Evolutionary conservation across 805 yeast genomes (phyloP).

Genomic region (Kazachstania martiniae): DNA sequence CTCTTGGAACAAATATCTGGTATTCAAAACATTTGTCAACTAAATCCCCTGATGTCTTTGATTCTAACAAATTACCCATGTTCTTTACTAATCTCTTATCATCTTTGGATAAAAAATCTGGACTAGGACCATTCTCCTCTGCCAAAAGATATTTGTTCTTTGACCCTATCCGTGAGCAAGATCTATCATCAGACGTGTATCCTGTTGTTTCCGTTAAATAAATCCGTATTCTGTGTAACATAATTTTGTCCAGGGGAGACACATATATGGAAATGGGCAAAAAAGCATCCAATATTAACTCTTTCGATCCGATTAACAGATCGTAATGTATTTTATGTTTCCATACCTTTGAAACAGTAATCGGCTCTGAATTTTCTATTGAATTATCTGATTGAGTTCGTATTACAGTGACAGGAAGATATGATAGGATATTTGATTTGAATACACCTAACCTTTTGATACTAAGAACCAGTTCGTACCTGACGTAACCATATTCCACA

Average conservation of each 20-base stretch:
- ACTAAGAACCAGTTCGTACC: conserved; percentile 54
- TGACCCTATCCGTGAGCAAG: conserved; percentile 86
- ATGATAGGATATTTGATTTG: conserved; percentile 52
- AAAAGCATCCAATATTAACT: conserved; percentile 68
- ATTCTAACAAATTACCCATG: conserved; percentile 29
- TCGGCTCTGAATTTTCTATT: conserved; percentile 84
- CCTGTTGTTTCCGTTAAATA: conserved; percentile 81
- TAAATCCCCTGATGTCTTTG: conserved; percentile 40
- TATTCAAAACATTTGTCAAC: conserved; percentile 73
- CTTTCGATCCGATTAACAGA: conserved; percentile 78
- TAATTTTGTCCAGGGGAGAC: conserved; percentile 75
- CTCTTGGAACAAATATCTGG: conserved; percentile 68
- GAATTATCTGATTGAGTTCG: conserved; percentile 68
- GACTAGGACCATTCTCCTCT: conserved; percentile 59
- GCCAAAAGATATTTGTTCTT: conserved; percentile 62
- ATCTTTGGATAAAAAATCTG: conserved; percentile 16
- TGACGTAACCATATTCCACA: conserved; percentile 71
- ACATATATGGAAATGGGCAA: conserved; percentile 76
- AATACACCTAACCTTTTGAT: conserved; percentile 76
- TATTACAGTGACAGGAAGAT: conserved; percentile 50
- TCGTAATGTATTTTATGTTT: conserved; percentile 83
- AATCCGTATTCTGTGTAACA: conserved; percentile 72
- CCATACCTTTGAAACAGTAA: conserved; percentile 82
- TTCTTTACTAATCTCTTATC: conserved; percentile 23
- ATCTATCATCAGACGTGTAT: conserved; percentile 73